Conservation (phyloP, 257 asterid species). For the Przewalskia tangutica region DNA sequence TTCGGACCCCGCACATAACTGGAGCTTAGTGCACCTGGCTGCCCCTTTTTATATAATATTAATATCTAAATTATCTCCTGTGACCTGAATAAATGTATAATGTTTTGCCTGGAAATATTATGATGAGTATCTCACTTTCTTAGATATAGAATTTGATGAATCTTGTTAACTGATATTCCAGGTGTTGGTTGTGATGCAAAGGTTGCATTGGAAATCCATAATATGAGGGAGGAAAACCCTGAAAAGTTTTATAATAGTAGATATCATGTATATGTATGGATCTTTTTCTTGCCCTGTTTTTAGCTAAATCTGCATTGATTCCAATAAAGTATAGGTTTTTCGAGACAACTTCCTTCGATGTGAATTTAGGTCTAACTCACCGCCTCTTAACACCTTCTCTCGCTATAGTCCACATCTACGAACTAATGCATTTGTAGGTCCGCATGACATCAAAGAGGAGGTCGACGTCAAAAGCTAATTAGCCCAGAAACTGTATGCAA, state of each 20-base stretch:
- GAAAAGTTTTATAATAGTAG: slow-evolving; percentile 73
- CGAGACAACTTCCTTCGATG: no score
- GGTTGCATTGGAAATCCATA: slow-evolving; percentile 96
- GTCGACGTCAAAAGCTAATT: background rate
- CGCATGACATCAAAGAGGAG: background rate
- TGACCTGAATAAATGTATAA: background rate
- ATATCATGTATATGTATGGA: background rate
- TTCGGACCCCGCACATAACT: no score
- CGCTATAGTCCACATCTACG: no score
- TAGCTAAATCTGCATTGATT: no score
- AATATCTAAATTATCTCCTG: background rate
- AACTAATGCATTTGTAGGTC: no score
- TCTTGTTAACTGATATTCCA: slow-evolving; percentile 7
- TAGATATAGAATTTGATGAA: background rate
- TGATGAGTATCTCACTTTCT: background rate
- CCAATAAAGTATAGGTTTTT: no score
- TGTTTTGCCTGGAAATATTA: background rate
- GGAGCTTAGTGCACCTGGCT: no score
- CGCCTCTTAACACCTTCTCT: no score
- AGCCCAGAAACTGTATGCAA: background rate
- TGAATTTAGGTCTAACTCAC: no score
- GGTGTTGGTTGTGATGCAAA: slow-evolving; percentile 99
- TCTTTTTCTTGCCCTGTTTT: no score
- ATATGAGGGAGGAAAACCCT: slow-evolving; percentile 97
- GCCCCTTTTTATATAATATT: slow-evolving; percentile 9